Evolutionary conservation across 1,284 basidiomycete species (phyloP).

Genomic region (Tilletia setariae): DNA sequence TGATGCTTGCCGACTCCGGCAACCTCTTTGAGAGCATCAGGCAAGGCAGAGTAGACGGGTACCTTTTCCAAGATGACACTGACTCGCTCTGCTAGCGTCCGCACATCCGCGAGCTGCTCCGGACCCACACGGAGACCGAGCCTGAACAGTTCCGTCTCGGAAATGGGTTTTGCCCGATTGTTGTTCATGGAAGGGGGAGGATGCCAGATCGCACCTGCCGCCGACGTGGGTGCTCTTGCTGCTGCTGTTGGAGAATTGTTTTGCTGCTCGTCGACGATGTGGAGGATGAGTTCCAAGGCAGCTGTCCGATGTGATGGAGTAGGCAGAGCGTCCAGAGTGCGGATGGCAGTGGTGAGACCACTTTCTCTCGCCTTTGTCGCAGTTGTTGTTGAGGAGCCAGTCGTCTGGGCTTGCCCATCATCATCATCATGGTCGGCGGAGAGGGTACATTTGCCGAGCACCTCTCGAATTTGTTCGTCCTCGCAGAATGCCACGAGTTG

Average conservation of each 20-base stretch:
- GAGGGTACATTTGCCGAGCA: conserved; percentile 21
- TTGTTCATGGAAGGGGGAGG: neutral
- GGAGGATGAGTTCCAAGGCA: conserved; percentile 51
- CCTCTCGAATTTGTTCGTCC: conserved; percentile 36
- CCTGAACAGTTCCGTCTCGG: conserved; percentile 50
- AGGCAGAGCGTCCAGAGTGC: conserved; percentile 45
- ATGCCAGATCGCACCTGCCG: conserved; percentile 12
- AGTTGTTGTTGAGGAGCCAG: neutral
- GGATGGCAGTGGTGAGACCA: conserved; percentile 26
- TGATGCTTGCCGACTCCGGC: neutral
- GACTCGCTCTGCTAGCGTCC: conserved; percentile 42
- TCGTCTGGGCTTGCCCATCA: neutral
- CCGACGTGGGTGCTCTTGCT: neutral
- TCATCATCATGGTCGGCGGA: neutral
- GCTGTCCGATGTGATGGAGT: conserved; percentile 41
- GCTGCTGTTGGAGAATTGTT: neutral
- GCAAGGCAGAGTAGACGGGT: neutral
- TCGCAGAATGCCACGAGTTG: conserved; percentile 43
- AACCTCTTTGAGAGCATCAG: neutral
- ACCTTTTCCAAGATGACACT: conserved; percentile 26
- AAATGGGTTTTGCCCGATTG: conserved; percentile 23
- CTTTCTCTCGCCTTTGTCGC: neutral
- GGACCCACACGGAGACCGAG: conserved; percentile 47
- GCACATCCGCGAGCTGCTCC: conserved; percentile 40
- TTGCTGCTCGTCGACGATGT: conserved; percentile 30